These are phyloP conservation scores for Neurospora tetrasperma DNA, from an alignment of 495 filamentous ascomycete species.

Conservation along the genomic window DNA sequence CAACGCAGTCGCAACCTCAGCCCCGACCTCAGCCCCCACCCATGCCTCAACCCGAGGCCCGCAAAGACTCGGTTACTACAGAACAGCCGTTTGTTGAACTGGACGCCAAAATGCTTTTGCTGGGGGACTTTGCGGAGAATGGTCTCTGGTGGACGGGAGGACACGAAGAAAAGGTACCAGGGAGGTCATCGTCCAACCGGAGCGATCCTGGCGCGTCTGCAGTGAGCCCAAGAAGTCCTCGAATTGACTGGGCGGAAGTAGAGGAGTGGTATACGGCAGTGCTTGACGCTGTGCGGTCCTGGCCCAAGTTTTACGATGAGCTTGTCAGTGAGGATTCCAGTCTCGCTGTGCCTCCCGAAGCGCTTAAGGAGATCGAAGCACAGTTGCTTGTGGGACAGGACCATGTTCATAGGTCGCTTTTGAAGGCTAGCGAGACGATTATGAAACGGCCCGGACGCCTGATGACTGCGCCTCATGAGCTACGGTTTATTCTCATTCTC, in stretches of 20 bases:
- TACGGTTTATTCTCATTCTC: conserved; percentile 75
- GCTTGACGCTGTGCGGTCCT: conserved; percentile 39
- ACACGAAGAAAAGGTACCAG: conserved; percentile 31
- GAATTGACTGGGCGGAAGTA: conserved; percentile 66
- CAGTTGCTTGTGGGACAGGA: conserved; percentile 56
- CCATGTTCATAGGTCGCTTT: conserved; percentile 56
- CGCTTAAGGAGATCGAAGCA: conserved; percentile 42
- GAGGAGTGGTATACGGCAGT: conserved; percentile 70
- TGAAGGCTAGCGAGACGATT: conserved; percentile 76
- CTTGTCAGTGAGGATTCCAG: conserved; percentile 22
- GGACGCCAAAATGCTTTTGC: conserved; percentile 66
- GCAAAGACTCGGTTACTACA: conserved; percentile 18
- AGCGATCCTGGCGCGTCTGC: conserved; percentile 25
- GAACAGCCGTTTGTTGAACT: conserved; percentile 36
- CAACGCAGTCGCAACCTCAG: neutral
- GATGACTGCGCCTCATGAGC: conserved; percentile 57
- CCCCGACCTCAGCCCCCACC: neutral
- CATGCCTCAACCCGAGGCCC: conserved; percentile 9
- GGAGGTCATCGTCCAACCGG: conserved; percentile 23
- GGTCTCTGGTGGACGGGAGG: conserved; percentile 74
- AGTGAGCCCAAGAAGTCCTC: conserved; percentile 54
- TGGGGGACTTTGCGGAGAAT: conserved; percentile 77
- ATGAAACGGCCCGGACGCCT: conserved; percentile 75
- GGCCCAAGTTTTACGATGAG: conserved; percentile 49
- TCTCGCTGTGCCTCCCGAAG: conserved; percentile 17